Base-by-base conservation (phyloP, 176 grass and related monocot species). In the Carex myosuroides region DNA sequence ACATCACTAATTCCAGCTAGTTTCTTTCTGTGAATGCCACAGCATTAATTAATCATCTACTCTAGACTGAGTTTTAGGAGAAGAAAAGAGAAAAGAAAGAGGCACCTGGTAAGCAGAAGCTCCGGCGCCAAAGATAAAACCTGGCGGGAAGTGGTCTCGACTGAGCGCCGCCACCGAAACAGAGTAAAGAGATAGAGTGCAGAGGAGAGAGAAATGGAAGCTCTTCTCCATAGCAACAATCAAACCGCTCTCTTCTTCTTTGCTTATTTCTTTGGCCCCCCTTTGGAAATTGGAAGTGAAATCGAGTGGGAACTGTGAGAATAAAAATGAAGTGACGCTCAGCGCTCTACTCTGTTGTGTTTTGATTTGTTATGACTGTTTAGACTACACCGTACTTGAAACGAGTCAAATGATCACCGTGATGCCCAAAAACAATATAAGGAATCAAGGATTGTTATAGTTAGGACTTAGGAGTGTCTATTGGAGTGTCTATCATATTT, bases 91-190 rank as follows among this genome's bases (percentile, higher is more conserved):
- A 56, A 60, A 26, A 67, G 35, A 18, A 60, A 68, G 33, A 20
- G 39, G 65, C 50, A 94, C 92, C 92, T 94, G 92, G 85, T 89
- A 94, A 21, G 92, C 92, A 1, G 92, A 94, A 70, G 89, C 79
- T 68, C 92, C 92, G 79, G 83, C 89, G 82, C 92, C 92, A 64
- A 94, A 94, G 74, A 94, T 57, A 70, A 94, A 94, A 2, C 87
- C 83, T 13, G 70, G 17, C 0, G 89, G 92, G 83, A 91, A 94
- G 60, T 91, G 85, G 3, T 54, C 41, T 56, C 53, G 80, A 79
- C 89, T 89, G 85, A 94, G 81, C 13, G 61, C 74, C 12, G 81
- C 26, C 29, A 63, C 59, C 1, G 44, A 64, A 82, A 82, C 60
- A 67, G 35, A 48, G 41, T 12, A 65, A 17, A 82, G 32, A 66